phyloP scores from a whole-genome alignment of 257 asterid species.

The Capsicum rhomboideum region DNA sequence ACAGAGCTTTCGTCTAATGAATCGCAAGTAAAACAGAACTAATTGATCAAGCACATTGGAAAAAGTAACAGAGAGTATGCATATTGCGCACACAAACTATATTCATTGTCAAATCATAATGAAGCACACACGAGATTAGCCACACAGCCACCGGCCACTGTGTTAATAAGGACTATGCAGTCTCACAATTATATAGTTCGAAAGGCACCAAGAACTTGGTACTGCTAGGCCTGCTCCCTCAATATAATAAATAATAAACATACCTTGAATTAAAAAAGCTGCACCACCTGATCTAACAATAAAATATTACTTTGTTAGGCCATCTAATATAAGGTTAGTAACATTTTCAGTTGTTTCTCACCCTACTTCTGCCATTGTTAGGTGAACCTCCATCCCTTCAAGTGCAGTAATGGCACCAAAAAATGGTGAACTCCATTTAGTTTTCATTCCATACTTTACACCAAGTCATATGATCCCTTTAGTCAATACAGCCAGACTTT shows the following conservation, averaged over 20 bases:
- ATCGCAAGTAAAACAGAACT: background rate
- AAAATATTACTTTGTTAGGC: background rate
- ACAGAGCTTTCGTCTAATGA: background rate
- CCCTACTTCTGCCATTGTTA: background rate
- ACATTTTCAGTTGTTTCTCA: background rate
- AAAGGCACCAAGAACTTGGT: slow-evolving; percentile 7
- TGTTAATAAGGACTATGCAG: background rate
- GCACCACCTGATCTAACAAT: background rate
- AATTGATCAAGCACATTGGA: too few relatives aligned
- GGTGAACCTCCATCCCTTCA: background rate
- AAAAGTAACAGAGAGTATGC: too few relatives aligned
- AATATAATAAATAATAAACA: background rate
- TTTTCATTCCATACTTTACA: slow-evolving; percentile 13
- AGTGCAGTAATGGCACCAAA: background rate
- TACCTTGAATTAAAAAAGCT: too few relatives aligned
- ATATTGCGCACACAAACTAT: too few relatives aligned
- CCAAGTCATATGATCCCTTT: slow-evolving; percentile 26
- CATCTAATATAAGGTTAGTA: too few relatives aligned
- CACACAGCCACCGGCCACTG: background rate
- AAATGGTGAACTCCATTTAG: background rate
- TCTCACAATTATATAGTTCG: background rate
- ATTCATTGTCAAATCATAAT: too few relatives aligned
- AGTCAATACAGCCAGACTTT: slow-evolving; percentile 13
- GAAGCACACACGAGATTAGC: background rate
- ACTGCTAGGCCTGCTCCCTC: slow-evolving; percentile 30